Evolutionary conservation across 192 early-diverging fungal genomes (phyloP), one percentile per base, ranked within the genome.

Genomic region (Coemansia biformis): DNA sequence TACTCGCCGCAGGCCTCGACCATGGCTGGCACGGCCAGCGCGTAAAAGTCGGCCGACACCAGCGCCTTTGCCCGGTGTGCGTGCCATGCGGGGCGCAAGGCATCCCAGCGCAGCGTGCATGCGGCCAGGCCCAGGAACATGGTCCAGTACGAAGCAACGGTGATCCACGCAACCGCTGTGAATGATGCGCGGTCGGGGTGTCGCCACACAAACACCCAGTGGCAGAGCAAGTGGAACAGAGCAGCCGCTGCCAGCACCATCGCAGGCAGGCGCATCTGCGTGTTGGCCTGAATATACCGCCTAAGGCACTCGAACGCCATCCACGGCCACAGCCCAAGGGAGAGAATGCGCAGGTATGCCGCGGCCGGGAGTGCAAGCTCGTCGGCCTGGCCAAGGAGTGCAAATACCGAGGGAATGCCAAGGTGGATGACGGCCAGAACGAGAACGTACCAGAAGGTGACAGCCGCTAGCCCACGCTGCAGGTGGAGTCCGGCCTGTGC

Each of bases 221-320:
- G 89, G 33, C 89, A 59, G 24, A 88, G 38, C 5, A 86, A 45
- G 53, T 74, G 70, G 8, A 66, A 30, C 3, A 50, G 63, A n/a
- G 46, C 55, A 14, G 57, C 64, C 3, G 36, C 46, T 0, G 51
- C 50, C 7, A 74, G 50, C 8, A 57, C 59, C 34, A 59, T 31
- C 15, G 70, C 49, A 2, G 76, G 79, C 0, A 90, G 83, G 15
- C 82, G 76, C 93, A 98, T 93, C 57, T 60, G 56, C 4, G 82
- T 87, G 66, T 96, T 93, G 4, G 84, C 83, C 59, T 94, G 88
- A 16, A 93, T 65, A 54, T 79, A 96, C 44, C 89, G 78, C 44
- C 89, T 88, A n/a, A 91, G 62, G 49, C 86, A 87, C 54, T 95
- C 92, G 76, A 86, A 86, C 12, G 88, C 78, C 59, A 96, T 75